Evolutionary conservation across 495 filamentous ascomycete genomes (phyloP).

Genomic region (Penicillium cinerascens): DNA sequence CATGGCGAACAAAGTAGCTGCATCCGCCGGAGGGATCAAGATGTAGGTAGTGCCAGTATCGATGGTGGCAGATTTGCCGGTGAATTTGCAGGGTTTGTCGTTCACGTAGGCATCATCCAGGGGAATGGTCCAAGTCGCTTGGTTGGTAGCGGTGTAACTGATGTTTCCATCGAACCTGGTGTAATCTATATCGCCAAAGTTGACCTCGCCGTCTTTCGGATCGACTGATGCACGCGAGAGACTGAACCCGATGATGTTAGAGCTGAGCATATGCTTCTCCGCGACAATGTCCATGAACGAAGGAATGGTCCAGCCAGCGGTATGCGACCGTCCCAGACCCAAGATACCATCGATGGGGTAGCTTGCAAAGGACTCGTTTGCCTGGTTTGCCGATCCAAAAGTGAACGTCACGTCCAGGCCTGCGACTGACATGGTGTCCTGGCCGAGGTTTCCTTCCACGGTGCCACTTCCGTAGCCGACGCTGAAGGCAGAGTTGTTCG

Average conservation of each 20-base stretch:
- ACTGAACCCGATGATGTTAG: slow-evolving; percentile 66
- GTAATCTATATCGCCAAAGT: slow-evolving; percentile 67
- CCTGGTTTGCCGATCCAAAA: slow-evolving; percentile 66
- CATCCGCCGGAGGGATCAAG: slow-evolving; percentile 63
- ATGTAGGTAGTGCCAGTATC: slow-evolving; percentile 80
- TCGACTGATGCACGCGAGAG: slow-evolving; percentile 62
- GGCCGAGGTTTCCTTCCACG: slow-evolving; percentile 59
- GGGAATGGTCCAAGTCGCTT: slow-evolving; percentile 62
- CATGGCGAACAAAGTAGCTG: slow-evolving; percentile 57
- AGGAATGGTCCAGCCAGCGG: slow-evolving; percentile 42
- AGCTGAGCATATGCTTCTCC: slow-evolving; percentile 52
- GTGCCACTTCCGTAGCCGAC: slow-evolving; percentile 71
- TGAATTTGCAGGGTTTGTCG: slow-evolving; percentile 49
- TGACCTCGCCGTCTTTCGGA: slow-evolving; percentile 67
- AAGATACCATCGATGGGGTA: slow-evolving; percentile 89
- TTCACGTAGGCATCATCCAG: slow-evolving; percentile 60
- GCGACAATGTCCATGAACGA: slow-evolving; percentile 62
- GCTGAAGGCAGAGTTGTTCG: slow-evolving; percentile 44
- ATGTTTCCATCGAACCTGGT: slow-evolving; percentile 64
- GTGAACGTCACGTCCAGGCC: slow-evolving; percentile 56
- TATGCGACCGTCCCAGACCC: slow-evolving; percentile 59
- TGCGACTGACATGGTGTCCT: slow-evolving; percentile 62
- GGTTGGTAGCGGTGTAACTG: slow-evolving; percentile 52
- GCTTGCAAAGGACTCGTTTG: slow-evolving; percentile 62
- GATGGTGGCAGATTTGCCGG: slow-evolving; percentile 58